Conservation (phyloP, 345 rosid species). For the Euphorbia tirucalli region DNA sequence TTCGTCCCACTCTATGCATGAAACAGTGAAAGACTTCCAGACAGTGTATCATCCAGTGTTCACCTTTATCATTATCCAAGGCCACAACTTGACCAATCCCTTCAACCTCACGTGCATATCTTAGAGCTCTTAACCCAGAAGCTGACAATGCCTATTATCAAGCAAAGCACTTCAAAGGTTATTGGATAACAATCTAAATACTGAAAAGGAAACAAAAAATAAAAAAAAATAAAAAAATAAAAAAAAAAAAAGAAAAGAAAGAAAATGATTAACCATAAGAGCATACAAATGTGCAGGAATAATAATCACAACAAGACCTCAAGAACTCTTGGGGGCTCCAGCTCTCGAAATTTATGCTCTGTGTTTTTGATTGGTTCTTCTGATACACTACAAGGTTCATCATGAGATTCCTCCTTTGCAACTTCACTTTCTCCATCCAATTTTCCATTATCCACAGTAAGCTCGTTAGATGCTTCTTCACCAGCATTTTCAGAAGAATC, state of each 20-base stretch:
- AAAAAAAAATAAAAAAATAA: no score
- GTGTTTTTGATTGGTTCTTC: constrained; percentile 44
- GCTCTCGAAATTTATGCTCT: constrained; percentile 51
- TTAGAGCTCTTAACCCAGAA: constrained; percentile 88
- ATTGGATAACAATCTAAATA: constrained; percentile 4
- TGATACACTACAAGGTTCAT: constrained; percentile 36
- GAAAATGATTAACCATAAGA: neutral
- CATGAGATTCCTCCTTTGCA: constrained; percentile 39
- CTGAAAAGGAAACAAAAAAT: neutral
- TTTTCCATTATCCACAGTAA: constrained; percentile 32
- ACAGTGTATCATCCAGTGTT: constrained; percentile 5
- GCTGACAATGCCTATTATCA: constrained; percentile 82
- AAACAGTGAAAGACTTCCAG: neutral
- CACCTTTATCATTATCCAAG: constrained; percentile 92
- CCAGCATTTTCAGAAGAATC: constrained; percentile 30
- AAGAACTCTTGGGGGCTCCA: constrained; percentile 82
- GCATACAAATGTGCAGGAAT: neutral
- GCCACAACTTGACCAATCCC: constrained; percentile 95
- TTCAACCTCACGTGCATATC: constrained; percentile 93
- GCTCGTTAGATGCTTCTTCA: constrained; percentile 34
- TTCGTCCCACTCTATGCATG: neutral
- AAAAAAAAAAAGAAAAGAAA: no score
- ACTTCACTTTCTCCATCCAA: constrained; percentile 43
- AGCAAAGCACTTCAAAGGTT: constrained; percentile 12
- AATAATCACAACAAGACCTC: constrained; percentile 53